Conservation (phyloP, 331 rosid genomes). For the Acacia concinna region DNA sequence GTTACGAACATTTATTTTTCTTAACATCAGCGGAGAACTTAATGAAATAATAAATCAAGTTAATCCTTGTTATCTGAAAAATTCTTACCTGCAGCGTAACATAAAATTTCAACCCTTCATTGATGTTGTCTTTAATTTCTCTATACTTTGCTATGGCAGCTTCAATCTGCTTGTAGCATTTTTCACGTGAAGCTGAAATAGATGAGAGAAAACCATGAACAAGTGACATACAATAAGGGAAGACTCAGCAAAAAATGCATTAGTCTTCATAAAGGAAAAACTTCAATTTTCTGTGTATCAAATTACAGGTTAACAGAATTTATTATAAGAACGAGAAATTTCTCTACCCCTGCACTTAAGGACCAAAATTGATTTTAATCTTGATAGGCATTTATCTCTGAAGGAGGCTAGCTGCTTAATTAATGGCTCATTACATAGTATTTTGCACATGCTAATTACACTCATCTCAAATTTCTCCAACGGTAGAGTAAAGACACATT, state of each 20-base stretch:
- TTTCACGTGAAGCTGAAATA: constrained; percentile 82
- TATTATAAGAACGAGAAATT: constrained; percentile 1
- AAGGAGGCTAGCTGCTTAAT: neutral
- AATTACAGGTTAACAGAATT: neutral
- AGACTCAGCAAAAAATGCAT: constrained; percentile 9
- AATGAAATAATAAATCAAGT: neutral
- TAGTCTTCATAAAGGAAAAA: constrained; percentile 3
- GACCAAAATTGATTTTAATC: neutral
- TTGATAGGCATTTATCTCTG: neutral
- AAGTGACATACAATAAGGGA: neutral
- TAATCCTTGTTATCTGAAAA: neutral
- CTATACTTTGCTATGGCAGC: constrained; percentile 85
- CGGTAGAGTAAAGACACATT: neutral
- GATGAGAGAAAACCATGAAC: constrained; percentile 33
- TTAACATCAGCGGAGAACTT: neutral
- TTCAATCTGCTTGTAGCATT: constrained; percentile 93
- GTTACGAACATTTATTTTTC: neutral
- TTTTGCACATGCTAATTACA: neutral
- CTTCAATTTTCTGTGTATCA: neutral
- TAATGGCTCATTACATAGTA: neutral
- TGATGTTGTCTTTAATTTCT: constrained; percentile 90
- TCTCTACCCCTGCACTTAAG: neutral
- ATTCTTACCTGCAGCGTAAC: constrained; percentile 78
- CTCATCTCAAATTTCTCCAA: neutral
- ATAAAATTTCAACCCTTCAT: constrained; percentile 91